Base-by-base conservation (phyloP, 2,329 filamentous ascomycete genomes). In the Trichothecium roseum region DNA sequence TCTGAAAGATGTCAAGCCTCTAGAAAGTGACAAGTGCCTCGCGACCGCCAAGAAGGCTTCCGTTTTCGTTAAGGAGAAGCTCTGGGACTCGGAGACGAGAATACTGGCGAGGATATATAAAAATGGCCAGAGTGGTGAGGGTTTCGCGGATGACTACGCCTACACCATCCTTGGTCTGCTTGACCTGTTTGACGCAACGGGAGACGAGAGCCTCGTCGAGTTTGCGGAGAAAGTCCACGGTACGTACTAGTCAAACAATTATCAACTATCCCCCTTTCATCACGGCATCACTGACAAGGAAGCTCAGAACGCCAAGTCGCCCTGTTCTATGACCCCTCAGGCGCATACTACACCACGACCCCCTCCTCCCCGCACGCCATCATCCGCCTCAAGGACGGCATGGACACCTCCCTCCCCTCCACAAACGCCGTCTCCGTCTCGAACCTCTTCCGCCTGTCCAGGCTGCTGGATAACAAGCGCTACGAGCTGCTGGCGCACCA, bases 121-220 rank as follows among this genome's bases (percentile, higher is more conserved):
- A 20, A 74, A 79, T 41, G 69, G 74, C 43, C 64, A 75, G 8
- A 78, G 80, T 18, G 67, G 75, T 14, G 67, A 69, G 28, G 88
- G 75, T 0, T 94, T 96, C 56, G 85, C 89, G 1, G 91, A 96
- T 48, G 91, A 98, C 60, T 96, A 96, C 52, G 86, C 89, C 3
- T 94, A 89, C 55, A 56, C 96, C 28, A 83, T 87, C 34, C 75
- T 81, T 34, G 89, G 87, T 1, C 66, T 95, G 2, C 64, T 96
- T 38, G 81, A 88, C 45, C 71, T 96, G 18, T 93, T 93, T 52
- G 80, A 89, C 54, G 74, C 81, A 1, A 94, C 85, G 0, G 81
- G 81, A 42, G 78, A 94, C 38, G 78, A 81, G 44, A 61, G 63
- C 30, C 84, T 83, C 61, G 66, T 95, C 4, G 64, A 80, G 41